Conservation (phyloP, 495 filamentous ascomycete genomes). For the Penicillium herquei region DNA sequence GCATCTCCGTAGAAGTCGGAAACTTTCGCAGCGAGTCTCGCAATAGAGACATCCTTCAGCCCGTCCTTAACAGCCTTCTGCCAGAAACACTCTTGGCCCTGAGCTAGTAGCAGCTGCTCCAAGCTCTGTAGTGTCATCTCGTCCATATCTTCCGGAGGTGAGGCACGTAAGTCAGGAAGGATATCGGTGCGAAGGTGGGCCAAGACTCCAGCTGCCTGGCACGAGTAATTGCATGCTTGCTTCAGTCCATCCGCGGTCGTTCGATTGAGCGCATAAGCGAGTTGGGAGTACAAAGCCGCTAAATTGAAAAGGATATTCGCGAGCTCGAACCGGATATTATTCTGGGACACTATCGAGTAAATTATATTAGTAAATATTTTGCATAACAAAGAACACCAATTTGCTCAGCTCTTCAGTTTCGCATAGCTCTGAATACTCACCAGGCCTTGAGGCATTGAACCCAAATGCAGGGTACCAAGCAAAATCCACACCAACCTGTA, state of each 20-base stretch:
- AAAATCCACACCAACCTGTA: constrained; percentile 88
- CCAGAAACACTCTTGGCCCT: constrained; percentile 98
- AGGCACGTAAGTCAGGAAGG: constrained; percentile 79
- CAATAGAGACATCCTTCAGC: constrained; percentile 86
- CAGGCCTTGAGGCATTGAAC: constrained; percentile 76
- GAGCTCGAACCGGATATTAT: constrained; percentile 93
- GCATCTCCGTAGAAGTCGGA: constrained; percentile 88
- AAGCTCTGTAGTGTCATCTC: constrained; percentile 78
- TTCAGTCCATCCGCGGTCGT: constrained; percentile 82
- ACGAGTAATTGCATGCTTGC: constrained; percentile 87
- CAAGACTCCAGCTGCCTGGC: constrained; percentile 82
- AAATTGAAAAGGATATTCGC: constrained; percentile 93
- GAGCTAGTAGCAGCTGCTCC: constrained; percentile 79
- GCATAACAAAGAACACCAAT: not conserved
- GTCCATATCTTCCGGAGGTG: constrained; percentile 96
- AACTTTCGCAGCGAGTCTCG: constrained; percentile 86
- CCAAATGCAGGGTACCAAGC: constrained; percentile 93
- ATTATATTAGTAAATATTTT: constrained; percentile 1
- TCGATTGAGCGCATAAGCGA: constrained; percentile 78
- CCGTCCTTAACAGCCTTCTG: constrained; percentile 94
- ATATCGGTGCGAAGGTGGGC: constrained; percentile 74
- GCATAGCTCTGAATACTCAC: constrained; percentile 32
- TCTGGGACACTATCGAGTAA: constrained; percentile 61
- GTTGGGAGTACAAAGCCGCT: constrained; percentile 87
- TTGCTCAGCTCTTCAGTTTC: not conserved